Percentiles rank a stretch among this genome's conserved stretches.
These are phyloP conservation scores for Leishmania tropica DNA, from an alignment of 208 protist genomes.

Conservation along the genomic window DNA sequence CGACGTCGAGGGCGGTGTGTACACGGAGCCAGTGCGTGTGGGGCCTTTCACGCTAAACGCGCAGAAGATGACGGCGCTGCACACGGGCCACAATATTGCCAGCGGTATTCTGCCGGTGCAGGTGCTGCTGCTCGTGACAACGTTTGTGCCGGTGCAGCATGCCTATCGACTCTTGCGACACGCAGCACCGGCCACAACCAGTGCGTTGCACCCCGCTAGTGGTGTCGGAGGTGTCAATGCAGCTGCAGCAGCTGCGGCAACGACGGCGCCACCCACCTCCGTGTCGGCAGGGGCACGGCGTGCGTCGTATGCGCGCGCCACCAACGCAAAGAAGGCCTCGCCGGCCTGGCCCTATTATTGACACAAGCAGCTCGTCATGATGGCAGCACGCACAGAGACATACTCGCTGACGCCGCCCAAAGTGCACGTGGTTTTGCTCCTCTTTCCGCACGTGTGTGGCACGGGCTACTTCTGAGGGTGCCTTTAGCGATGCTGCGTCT, in stretches of 20 bases:
- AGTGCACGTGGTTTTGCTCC: neutral
- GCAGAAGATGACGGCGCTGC: slow-evolving; percentile 59
- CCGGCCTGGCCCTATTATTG: neutral
- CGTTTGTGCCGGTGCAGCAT: slow-evolving; percentile 40
- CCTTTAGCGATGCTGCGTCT: no score
- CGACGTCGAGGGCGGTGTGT: slow-evolving; percentile 44
- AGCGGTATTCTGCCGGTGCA: slow-evolving; percentile 68
- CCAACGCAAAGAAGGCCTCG: neutral
- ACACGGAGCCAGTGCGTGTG: slow-evolving; percentile 43
- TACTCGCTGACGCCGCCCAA: neutral
- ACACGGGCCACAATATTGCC: slow-evolving; percentile 71
- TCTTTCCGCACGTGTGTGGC: neutral
- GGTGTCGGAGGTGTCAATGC: neutral
- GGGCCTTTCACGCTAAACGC: slow-evolving; percentile 50
- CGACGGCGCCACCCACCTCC: slow-evolving; percentile 1
- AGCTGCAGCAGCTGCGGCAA: neutral
- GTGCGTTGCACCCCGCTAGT: neutral
- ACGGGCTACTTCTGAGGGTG: neutral
- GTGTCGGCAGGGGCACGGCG: slow-evolving; percentile 7
- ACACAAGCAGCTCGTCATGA: neutral
- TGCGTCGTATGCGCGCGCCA: slow-evolving; percentile 29
- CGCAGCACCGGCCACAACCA: neutral
- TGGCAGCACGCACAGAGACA: neutral
- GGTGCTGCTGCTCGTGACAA: slow-evolving; percentile 47
- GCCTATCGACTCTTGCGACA: slow-evolving; percentile 16